Evolutionary conservation across 805 yeast species (phyloP).

Genomic region (Huiozyma naganishii): DNA sequence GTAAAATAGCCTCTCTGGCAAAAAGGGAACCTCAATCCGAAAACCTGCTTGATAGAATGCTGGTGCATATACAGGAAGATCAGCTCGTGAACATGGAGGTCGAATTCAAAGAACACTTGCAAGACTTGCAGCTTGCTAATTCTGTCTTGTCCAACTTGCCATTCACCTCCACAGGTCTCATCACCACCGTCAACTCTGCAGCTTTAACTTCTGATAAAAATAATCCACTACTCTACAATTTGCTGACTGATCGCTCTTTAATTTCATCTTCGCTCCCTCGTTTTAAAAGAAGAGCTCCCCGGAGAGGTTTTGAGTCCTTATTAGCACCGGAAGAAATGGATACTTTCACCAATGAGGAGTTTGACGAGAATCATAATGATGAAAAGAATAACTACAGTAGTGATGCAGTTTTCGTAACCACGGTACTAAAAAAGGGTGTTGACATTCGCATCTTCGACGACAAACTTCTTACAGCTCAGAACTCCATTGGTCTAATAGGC

Average conservation of each 20-base stretch:
- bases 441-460: constrained; percentile 23
- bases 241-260: constrained; percentile 82
- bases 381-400: neutral
- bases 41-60: constrained; percentile 13
- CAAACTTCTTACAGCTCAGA: constrained; percentile 11
- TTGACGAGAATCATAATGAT: neutral
- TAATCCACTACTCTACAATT: constrained; percentile 83
- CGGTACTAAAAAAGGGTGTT: constrained; percentile 70
- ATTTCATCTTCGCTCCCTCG: constrained; percentile 87
- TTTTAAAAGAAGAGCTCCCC: constrained; percentile 19
- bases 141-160: constrained; percentile 40
- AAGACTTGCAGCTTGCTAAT: constrained; percentile 59
- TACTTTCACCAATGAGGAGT: neutral
- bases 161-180: constrained; percentile 61
- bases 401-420: constrained; percentile 38
- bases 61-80: constrained; percentile 10
- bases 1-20: constrained; percentile 4
- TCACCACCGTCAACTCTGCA: constrained; percentile 76
- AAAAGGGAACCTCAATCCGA: constrained; percentile 10
- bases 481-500: constrained; percentile 22
- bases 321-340: constrained; percentile 8
- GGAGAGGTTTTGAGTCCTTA: neutral
- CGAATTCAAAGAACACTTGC: constrained; percentile 40
- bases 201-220: constrained; percentile 33
- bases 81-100: constrained; percentile 7